Evolutionary conservation across 75 land plant species (phyloP).

Genomic region (Pinus tabuliformis): DNA sequence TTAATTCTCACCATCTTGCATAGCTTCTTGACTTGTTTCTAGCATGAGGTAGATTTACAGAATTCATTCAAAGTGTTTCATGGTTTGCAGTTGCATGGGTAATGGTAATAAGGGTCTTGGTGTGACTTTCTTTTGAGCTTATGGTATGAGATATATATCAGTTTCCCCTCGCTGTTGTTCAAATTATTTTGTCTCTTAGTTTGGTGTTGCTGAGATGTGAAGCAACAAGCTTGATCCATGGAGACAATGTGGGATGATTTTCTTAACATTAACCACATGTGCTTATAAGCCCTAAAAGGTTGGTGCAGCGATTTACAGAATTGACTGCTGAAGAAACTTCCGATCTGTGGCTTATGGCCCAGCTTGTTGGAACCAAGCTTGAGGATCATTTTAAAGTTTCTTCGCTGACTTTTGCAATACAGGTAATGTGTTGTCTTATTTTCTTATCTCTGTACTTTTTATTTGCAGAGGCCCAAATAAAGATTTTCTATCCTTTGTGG

Average conservation of each 20-base stretch:
- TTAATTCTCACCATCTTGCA: too few species aligned
- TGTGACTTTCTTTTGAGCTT: too few species aligned
- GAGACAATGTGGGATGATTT: background rate
- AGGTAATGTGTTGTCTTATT: slow-evolving; percentile 35
- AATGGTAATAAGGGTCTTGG: too few species aligned
- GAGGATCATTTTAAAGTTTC: slow-evolving; percentile 70
- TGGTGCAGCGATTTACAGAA: slow-evolving; percentile 75
- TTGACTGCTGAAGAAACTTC: slow-evolving; percentile 68
- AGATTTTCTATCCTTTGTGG: too few species aligned
- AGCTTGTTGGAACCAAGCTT: slow-evolving; percentile 57
- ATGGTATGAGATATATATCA: background rate
- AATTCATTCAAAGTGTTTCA: too few species aligned
- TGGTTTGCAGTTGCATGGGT: too few species aligned
- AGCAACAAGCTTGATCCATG: background rate
- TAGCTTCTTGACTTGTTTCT: too few species aligned
- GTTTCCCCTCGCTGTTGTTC: background rate
- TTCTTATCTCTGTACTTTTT: background rate
- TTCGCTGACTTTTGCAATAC: slow-evolving; percentile 79
- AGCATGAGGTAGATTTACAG: too few species aligned
- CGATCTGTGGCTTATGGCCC: slow-evolving; percentile 90
- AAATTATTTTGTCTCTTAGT: background rate
- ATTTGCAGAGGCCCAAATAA: too few species aligned
- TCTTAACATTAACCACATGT: slow-evolving; percentile 50
- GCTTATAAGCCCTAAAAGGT: slow-evolving; percentile 76
- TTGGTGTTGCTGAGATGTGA: background rate